A percentile compares a stretch with the other conserved stretches of the same genome.
Conservation (phyloP, 2,329 filamentous ascomycete species). For the Endothia cerciana region DNA sequence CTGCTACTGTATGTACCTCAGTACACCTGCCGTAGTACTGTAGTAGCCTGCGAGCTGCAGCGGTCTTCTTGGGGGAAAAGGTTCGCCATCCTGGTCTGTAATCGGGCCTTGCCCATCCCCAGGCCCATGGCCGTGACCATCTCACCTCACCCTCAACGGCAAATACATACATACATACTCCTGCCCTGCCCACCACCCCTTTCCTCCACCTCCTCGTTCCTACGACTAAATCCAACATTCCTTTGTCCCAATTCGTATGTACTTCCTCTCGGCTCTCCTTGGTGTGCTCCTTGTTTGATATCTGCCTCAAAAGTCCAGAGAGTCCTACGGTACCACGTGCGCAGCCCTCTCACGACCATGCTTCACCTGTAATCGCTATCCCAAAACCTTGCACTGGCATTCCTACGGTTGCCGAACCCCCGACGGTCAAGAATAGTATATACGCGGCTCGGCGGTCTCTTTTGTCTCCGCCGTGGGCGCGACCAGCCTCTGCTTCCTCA, state of each 20-base stretch:
- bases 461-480: background rate
- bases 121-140: slow-evolving; percentile 12
- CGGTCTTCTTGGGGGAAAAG: background rate
- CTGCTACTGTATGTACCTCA: background rate
- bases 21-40: no score
- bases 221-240: slow-evolving; percentile 18
- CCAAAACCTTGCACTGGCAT: slow-evolving; percentile 8
- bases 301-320: slow-evolving; percentile 19
- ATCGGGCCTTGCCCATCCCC: slow-evolving; percentile 3
- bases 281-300: slow-evolving; percentile 13
- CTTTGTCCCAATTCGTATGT: slow-evolving; percentile 4
- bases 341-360: slow-evolving; percentile 9
- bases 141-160: slow-evolving; percentile 13
- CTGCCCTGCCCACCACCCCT: slow-evolving; percentile 25
- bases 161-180: slow-evolving; percentile 13
- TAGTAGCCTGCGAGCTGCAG: slow-evolving; percentile 1
- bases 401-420: background rate
- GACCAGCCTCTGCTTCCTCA: slow-evolving; percentile 1
- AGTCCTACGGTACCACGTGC: slow-evolving; percentile 9
- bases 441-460: slow-evolving; percentile 3
- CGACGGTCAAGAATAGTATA: slow-evolving; percentile 8
- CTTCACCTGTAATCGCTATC: slow-evolving; percentile 11
- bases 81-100: slow-evolving; percentile 5
- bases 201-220: slow-evolving; percentile 6
- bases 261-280: slow-evolving; percentile 10